Evolutionary conservation across 2,329 filamentous ascomycete genomes (phyloP).

Genomic region (Dothistroma pini): DNA sequence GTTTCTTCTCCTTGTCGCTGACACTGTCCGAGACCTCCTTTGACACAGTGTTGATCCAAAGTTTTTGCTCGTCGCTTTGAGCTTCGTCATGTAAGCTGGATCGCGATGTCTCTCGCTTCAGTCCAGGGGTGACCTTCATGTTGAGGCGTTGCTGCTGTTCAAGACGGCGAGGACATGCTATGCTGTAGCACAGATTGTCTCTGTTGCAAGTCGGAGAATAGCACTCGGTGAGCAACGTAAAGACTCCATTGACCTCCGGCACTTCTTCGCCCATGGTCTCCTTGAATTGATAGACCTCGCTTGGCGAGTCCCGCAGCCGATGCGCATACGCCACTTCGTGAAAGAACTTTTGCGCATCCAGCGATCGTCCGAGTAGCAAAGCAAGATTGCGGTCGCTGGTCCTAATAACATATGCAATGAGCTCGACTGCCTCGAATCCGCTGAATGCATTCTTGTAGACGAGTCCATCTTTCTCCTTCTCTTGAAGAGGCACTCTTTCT

Average conservation of each 20-base stretch:
- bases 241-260: constrained; percentile 88
- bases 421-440: constrained; percentile 89
- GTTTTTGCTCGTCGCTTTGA: constrained; percentile 83
- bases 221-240: constrained; percentile 92
- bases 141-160: constrained; percentile 95
- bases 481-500: constrained; percentile 78
- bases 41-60: constrained; percentile 98
- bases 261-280: constrained; percentile 87
- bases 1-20: constrained; percentile 88
- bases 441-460: constrained; percentile 98
- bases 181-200: constrained; percentile 95
- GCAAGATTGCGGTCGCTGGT: constrained; percentile 95
- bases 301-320: constrained; percentile 84
- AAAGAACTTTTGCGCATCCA: constrained; percentile 98
- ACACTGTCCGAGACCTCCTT: constrained; percentile 91
- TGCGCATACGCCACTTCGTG: constrained; percentile 99
- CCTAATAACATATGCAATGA: constrained; percentile 94
- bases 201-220: constrained; percentile 97
- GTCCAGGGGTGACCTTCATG: constrained; percentile 83
- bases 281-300: constrained; percentile 94
- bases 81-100: constrained; percentile 74
- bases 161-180: constrained; percentile 86
- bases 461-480: constrained; percentile 92
- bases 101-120: constrained; percentile 68
- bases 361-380: constrained; percentile 78